Evolutionary conservation across 202 grass and related monocot genomes (phyloP).

Genomic region (Musa balbisiana): DNA sequence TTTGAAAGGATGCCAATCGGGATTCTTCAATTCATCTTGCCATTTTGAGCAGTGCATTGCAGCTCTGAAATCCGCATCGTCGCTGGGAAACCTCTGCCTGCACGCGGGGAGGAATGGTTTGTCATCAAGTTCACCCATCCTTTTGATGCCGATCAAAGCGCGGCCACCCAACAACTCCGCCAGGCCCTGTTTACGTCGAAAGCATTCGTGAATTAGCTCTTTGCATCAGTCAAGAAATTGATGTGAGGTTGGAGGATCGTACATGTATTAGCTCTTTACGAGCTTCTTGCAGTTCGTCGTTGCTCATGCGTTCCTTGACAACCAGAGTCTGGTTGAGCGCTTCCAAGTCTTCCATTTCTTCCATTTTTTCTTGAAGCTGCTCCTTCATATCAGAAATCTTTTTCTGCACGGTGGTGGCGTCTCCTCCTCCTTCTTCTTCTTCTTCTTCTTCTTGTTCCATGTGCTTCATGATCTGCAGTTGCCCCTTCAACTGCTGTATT

Average conservation of each 20-base stretch:
- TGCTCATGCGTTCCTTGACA: constrained; percentile 8
- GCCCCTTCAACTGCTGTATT: constrained; percentile 45
- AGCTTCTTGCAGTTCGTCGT: constrained; percentile 29
- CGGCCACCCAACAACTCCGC: not conserved
- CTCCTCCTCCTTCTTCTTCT: no score
- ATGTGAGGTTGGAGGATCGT: not conserved
- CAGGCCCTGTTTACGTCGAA: not conserved
- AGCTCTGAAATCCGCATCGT: not conserved
- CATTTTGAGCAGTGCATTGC: constrained; percentile 32
- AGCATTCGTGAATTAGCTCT: no score
- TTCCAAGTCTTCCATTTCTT: constrained; percentile 28
- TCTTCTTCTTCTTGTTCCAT: constrained; percentile 30
- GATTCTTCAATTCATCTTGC: constrained; percentile 39
- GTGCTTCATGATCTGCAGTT: constrained; percentile 53
- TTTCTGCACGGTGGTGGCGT: no score
- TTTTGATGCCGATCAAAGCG: constrained; percentile 22
- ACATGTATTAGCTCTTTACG: constrained; percentile 21
- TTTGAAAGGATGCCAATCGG: constrained; percentile 57
- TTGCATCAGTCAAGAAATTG: not conserved
- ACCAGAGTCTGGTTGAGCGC: constrained; percentile 18
- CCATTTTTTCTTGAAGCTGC: constrained; percentile 25
- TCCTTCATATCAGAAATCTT: constrained; percentile 1
- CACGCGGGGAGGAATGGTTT: constrained; percentile 18
- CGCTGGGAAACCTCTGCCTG: not conserved
- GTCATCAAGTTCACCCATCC: constrained; percentile 24